Evolutionary conservation across 2,329 filamentous ascomycete species (phyloP).

Genomic region (Sphaerulina musiva): DNA sequence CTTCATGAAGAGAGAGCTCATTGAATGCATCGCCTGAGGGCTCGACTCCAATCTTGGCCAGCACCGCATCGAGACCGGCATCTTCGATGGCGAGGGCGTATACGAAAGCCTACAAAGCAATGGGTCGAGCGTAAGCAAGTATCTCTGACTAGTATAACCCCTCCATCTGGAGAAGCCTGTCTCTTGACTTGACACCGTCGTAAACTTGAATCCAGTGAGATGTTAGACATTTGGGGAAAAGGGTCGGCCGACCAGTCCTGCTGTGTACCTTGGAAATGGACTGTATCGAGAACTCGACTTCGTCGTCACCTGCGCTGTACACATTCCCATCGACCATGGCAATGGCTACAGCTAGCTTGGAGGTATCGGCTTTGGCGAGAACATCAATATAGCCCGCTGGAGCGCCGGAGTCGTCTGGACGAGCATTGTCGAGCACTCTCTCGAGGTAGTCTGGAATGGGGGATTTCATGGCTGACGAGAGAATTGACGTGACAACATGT

Average conservation of each 20-base stretch:
- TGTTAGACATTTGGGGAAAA: no score
- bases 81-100: slow-evolving; percentile 40
- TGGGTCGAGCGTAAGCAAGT: no score
- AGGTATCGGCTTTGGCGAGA: slow-evolving; percentile 37
- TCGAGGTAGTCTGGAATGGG: slow-evolving; percentile 25
- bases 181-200: no score
- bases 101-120: slow-evolving; percentile 29
- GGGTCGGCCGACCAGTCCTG: no score
- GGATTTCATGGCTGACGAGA: slow-evolving; percentile 18
- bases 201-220: no score
- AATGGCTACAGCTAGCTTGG: slow-evolving; percentile 36
- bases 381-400: slow-evolving; percentile 38
- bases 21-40: slow-evolving; percentile 39
- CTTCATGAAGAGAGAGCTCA: slow-evolving; percentile 21
- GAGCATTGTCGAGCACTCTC: slow-evolving; percentile 20
- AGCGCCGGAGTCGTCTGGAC: slow-evolving; percentile 25
- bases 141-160: no score
- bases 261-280: slow-evolving; percentile 36
- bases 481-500: no score
- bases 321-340: slow-evolving; percentile 39
- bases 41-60: slow-evolving; percentile 39
- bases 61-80: slow-evolving; percentile 32
- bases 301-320: slow-evolving; percentile 38
- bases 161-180: no score
- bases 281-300: slow-evolving; percentile 39